phyloP scores from a whole-genome alignment of 2,329 filamentous ascomycete genomes.

The Ascomycota sp. region DNA sequence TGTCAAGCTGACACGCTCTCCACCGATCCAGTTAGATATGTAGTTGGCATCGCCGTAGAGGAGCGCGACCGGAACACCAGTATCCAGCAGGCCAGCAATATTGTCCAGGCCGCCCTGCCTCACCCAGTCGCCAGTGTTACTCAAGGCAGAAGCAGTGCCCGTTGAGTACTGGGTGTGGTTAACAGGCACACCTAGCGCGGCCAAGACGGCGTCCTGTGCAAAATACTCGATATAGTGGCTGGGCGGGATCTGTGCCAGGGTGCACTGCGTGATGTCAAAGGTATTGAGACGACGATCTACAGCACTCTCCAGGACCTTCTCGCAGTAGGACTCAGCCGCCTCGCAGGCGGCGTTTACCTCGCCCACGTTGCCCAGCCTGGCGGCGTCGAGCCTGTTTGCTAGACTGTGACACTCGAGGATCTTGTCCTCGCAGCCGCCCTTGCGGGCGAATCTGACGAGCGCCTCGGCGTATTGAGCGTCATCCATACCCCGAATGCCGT shows the following conservation, averaged over 20 bases:
- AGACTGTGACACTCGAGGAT: constrained; percentile 24
- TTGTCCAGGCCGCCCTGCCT: constrained; percentile 19
- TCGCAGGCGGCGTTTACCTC: constrained; percentile 29
- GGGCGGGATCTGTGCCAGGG: constrained; percentile 39
- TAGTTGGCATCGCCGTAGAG: constrained; percentile 46
- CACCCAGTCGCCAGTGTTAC: constrained; percentile 39
- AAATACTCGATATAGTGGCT: constrained; percentile 29
- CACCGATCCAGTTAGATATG: constrained; percentile 47
- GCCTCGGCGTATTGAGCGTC: constrained; percentile 14
- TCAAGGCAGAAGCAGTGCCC: constrained; percentile 30
- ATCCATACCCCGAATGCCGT: constrained; percentile 37
- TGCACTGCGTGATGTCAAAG: constrained; percentile 39
- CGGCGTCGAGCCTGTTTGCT: constrained; percentile 25
- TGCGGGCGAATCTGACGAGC: constrained; percentile 10
- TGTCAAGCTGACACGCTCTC: constrained; percentile 45
- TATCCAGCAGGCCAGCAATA: constrained; percentile 37
- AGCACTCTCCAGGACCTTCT: constrained; percentile 20
- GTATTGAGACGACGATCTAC: neutral
- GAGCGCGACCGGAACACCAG: constrained; percentile 47
- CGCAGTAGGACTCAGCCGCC: constrained; percentile 34
- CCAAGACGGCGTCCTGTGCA: constrained; percentile 31
- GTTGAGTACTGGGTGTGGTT: constrained; percentile 29
- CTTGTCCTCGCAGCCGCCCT: constrained; percentile 30
- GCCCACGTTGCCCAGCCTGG: constrained; percentile 13
- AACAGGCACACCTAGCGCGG: constrained; percentile 38